Percentiles rank a stretch among this genome's conserved stretches.
phyloP scores from a whole-genome alignment of 257 asterid genomes.

The Solanum phureja region DNA sequence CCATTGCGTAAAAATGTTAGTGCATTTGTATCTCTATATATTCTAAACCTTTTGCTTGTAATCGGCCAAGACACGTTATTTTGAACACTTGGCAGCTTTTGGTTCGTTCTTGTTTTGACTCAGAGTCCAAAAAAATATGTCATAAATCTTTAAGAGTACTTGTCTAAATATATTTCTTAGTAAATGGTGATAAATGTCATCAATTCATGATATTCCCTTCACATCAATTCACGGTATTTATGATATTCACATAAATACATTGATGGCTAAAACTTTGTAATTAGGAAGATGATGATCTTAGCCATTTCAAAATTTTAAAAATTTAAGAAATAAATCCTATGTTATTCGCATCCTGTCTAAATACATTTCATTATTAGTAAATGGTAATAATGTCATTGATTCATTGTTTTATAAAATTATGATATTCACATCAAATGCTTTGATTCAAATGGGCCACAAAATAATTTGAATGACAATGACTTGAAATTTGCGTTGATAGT shows the following conservation, averaged over 20 bases:
- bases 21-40: background rate
- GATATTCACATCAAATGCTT: too few species aligned
- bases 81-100: background rate
- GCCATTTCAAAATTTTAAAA: background rate
- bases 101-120: too few species aligned
- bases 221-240: too few species aligned
- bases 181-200: background rate
- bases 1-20: background rate
- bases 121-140: background rate
- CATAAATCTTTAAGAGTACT: too few species aligned
- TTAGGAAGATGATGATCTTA: background rate
- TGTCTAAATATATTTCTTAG: too few species aligned
- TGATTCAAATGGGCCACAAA: too few species aligned
- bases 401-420: background rate
- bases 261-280: background rate
- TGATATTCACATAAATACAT: background rate
- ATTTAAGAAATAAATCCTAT: too few species aligned
- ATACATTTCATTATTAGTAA: background rate
- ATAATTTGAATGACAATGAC: too few species aligned
- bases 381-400: background rate
- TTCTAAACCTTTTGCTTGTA: background rate
- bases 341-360: background rate
- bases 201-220: too few species aligned
- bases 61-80: background rate
- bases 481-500: background rate